Conservation (phyloP, 225 moss, liverwort and hornwort species). For the Bryum argenteum region DNA sequence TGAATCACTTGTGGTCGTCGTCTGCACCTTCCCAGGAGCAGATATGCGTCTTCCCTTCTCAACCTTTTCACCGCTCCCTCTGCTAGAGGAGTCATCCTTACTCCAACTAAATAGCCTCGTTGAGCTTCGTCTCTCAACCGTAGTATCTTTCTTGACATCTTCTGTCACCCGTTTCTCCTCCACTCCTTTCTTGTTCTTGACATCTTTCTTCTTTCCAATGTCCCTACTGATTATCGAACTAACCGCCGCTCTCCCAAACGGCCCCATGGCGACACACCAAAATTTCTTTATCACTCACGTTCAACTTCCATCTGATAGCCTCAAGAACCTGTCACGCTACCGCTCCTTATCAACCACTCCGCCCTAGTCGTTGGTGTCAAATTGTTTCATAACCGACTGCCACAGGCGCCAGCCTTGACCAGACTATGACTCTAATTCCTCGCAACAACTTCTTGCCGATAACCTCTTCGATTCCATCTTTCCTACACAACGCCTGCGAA, state of each 20-base stretch:
- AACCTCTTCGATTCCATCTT: conserved; percentile 19
- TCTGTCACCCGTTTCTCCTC: conserved; percentile 34
- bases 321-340: conserved; percentile 34
- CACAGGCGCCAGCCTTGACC: conserved; percentile 37
- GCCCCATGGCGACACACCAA: conserved; percentile 47
- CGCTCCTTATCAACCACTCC: not conserved
- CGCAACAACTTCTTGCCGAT: conserved; percentile 22
- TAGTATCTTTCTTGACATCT: conserved; percentile 39
- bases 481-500: conserved; percentile 32
- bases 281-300: conserved; percentile 10
- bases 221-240: conserved; percentile 50
- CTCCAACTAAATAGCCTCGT: conserved; percentile 60
- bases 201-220: conserved; percentile 55
- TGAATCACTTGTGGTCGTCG: conserved; percentile 26
- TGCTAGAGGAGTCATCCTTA: conserved; percentile 46
- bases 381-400: conserved; percentile 23
- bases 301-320: conserved; percentile 37
- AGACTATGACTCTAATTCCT: conserved; percentile 26
- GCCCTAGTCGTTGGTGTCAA: conserved; percentile 36
- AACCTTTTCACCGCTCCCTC: conserved; percentile 33
- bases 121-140: conserved; percentile 40
- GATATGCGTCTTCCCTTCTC: conserved; percentile 58
- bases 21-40: conserved; percentile 62
- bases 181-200: conserved; percentile 48
- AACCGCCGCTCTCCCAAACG: conserved; percentile 54